These are phyloP conservation scores for Tylopilus balloui DNA, from an alignment of 768 basidiomycete species.

Conservation along the genomic window DNA sequence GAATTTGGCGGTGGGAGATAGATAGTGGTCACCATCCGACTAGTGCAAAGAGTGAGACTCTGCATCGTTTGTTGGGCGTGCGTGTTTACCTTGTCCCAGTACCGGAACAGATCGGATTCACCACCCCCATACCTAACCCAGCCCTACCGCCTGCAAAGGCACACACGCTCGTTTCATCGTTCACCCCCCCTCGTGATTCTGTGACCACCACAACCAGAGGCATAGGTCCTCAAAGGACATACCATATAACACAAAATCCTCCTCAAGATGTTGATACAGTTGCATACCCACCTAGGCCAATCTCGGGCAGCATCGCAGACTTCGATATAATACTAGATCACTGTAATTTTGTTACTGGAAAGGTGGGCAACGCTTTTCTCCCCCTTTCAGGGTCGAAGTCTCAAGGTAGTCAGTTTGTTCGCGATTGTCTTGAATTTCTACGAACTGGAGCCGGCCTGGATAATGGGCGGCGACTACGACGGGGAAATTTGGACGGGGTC, in stretches of 20 bases:
- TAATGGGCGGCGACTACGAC: background rate
- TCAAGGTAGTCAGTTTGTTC: background rate
- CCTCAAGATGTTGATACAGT: background rate
- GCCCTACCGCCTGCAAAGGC: background rate
- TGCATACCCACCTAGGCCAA: background rate
- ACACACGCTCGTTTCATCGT: background rate
- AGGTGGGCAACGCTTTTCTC: background rate
- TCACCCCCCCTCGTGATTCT: background rate
- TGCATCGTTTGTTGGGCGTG: background rate
- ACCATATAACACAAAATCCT: background rate
- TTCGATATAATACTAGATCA: background rate
- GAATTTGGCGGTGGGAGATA: background rate
- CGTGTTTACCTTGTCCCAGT: background rate
- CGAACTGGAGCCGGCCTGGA: background rate
- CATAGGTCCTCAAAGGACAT: background rate
- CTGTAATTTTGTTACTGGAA: background rate
- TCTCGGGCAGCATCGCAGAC: background rate
- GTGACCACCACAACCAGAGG: background rate
- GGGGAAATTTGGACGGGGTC: background rate
- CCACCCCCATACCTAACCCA: background rate
- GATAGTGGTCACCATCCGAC: background rate
- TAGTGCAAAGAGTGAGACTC: background rate
- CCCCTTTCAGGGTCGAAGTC: background rate
- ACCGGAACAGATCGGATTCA: background rate
- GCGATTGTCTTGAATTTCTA: background rate